Conservation (phyloP, 805 yeast genomes). For the Diddensiella transvaalensis region DNA sequence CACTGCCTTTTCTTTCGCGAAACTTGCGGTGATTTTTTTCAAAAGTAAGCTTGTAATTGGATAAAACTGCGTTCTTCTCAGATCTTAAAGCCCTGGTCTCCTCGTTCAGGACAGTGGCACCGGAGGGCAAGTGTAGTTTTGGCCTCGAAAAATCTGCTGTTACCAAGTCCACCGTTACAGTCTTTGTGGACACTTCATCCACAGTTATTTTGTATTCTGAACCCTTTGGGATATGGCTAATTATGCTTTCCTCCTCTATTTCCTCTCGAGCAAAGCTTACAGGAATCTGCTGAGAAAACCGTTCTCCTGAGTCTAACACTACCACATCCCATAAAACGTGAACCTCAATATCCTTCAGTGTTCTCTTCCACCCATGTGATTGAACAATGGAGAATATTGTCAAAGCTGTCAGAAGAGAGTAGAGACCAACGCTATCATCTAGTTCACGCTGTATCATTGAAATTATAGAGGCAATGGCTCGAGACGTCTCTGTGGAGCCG, state of each 20-base stretch:
- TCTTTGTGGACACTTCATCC: conserved; percentile 17
- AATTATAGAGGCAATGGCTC: conserved; percentile 30
- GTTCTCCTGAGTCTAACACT: conserved; percentile 32
- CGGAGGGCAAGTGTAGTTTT: conserved; percentile 12
- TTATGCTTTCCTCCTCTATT: conserved; percentile 19
- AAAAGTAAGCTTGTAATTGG: conserved; percentile 18
- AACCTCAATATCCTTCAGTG: conserved; percentile 22
- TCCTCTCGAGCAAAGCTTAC: conserved; percentile 11
- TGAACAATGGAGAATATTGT: conserved; percentile 32
- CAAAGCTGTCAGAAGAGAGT: conserved; percentile 29
- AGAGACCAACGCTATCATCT: conserved; percentile 29
- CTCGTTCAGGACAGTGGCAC: conserved; percentile 16
- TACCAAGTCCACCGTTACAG: conserved; percentile 19
- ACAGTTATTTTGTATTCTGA: conserved; percentile 20
- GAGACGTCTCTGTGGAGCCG: conserved; percentile 33
- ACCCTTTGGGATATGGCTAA: conserved; percentile 19
- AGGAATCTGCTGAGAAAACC: conserved; percentile 19
- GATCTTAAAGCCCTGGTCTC: conserved; percentile 7
- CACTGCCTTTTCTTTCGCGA: conserved; percentile 20
- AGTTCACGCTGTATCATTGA: conserved; percentile 29
- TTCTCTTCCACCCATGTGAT: conserved; percentile 25
- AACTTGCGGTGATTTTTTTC: conserved; percentile 15
- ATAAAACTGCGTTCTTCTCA: conserved; percentile 1
- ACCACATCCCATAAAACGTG: conserved; percentile 34
- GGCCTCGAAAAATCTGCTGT: background rate